Conservation (phyloP, 176 grass and related monocot genomes). For the Elaeis guineensis region DNA sequence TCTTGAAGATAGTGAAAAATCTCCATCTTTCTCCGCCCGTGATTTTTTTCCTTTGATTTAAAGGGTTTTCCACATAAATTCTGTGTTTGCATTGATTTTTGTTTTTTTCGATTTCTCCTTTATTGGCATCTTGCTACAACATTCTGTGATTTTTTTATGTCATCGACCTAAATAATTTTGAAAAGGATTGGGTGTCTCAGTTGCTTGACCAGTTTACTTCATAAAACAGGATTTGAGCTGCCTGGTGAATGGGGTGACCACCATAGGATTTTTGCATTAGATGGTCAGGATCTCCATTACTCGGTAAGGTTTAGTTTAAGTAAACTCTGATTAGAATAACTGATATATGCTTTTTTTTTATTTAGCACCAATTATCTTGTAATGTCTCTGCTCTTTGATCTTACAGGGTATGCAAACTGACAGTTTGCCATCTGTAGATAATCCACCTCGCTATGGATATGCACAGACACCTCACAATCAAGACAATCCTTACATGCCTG, state of each 20-base stretch:
- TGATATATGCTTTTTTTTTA: too few relatives aligned
- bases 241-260: conserved; percentile 58
- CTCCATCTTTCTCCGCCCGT: too few relatives aligned
- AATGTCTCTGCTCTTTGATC: too few relatives aligned
- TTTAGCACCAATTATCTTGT: too few relatives aligned
- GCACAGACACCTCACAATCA: conserved; percentile 43
- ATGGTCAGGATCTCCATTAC: conserved; percentile 64
- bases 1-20: too few relatives aligned
- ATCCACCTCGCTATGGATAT: conserved; percentile 47
- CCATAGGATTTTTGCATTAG: conserved; percentile 43
- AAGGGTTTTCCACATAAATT: too few relatives aligned
- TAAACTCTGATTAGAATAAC: too few relatives aligned
- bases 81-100: too few relatives aligned
- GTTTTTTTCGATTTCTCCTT: too few relatives aligned
- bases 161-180: not conserved
- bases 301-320: conserved; percentile 34
- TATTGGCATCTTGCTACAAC: too few relatives aligned
- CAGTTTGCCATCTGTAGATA: conserved; percentile 43
- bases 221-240: conserved; percentile 38
- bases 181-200: not conserved
- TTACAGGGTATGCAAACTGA: conserved; percentile 51
- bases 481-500: conserved; percentile 42
- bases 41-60: too few relatives aligned
- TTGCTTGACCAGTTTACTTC: not conserved
- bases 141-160: not conserved